Evolutionary conservation across 2,329 filamentous ascomycete species (phyloP), one percentile per base, ranked within the genome.

Genomic region (Penicillium oxalicum): DNA sequence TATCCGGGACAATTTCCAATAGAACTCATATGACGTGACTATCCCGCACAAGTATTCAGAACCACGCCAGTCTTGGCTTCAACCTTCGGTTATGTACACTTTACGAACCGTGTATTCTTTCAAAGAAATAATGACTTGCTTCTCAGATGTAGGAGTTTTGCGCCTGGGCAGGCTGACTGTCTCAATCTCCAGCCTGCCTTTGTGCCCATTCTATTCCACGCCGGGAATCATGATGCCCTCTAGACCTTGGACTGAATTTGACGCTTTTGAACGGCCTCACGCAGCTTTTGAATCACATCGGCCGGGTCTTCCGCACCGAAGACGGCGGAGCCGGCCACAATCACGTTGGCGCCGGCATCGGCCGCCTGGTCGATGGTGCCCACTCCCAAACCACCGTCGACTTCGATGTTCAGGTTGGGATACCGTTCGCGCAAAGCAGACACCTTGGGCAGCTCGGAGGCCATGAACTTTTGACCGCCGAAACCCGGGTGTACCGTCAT

Each of bases 401-500:
- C 91, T 73, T 98, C 93, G 62, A 98, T 98, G 73, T 96, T 93
- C 53, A 98, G 74, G 5, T 95, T 80, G 2, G 93, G 91, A 68
- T 97, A 98, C 63, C 81, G 83, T 65, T 84, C 75, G 51, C 93
- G 83, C 59, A 98, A 77, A 35, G 85, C 89, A 57, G 86, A 74
- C 25, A 98, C 93, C 75, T 98, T 98, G 65, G 91, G 90, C 58
- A 98, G 81, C 74, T 95, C 89, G 5, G 88, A 88, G 9, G 89
- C 84, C 90, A 97, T 97, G 77, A 98, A 98, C 66, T 95, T 96
- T 68, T 98, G 93, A 5, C 93, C 93, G 54, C 93, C 93, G 66
- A 98, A 98, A 40, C 93, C 93, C 39, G 93, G 93, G 72, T 98
- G 82, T 38, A 98, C 93, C 1, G 93, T 98, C 93, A 98, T 98